Conservation (phyloP, 768 basidiomycete species). For the Pisolithus albus region DNA sequence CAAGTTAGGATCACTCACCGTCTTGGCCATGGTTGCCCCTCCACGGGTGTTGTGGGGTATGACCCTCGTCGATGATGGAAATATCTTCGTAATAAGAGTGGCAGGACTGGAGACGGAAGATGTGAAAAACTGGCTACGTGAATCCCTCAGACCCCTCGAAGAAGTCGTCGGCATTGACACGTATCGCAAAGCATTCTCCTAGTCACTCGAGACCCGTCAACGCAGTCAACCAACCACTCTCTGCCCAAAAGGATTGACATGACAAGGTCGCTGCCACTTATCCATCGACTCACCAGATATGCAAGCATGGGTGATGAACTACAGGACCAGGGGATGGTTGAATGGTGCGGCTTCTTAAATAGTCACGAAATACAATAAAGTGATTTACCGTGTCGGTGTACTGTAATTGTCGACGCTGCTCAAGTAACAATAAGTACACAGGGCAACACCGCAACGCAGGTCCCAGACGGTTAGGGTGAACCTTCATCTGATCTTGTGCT, state of each 20-base stretch:
- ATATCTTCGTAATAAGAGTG: conserved; percentile 58
- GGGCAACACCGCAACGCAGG: no score
- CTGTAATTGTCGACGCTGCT: no score
- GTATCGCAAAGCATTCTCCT: conserved; percentile 57
- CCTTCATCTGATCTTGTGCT: conserved; percentile 7
- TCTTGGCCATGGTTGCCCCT: conserved; percentile 53
- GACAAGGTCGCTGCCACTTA: not conserved
- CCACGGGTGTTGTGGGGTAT: conserved; percentile 77
- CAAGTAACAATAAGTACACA: no score
- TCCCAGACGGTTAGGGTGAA: no score
- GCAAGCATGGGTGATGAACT: conserved; percentile 23
- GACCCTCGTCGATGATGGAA: conserved; percentile 45
- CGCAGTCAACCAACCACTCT: no score
- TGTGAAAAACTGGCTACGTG: conserved; percentile 64
- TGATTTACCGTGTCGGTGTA: no score
- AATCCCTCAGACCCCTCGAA: conserved; percentile 45
- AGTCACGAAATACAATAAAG: no score
- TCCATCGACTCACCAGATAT: not conserved
- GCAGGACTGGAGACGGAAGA: conserved; percentile 73
- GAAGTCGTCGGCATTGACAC: conserved; percentile 54
- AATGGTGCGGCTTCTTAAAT: conserved; percentile 37
- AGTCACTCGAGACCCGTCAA: conserved; percentile 1
- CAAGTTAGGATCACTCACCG: conserved; percentile 47
- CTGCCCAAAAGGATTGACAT: not conserved
- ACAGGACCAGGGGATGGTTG: conserved; percentile 21